Percentiles rank a stretch among this genome's conserved stretches.
Conservation (phyloP, 2,329 filamentous ascomycete genomes). For the Rhynchosporium agropyri region DNA sequence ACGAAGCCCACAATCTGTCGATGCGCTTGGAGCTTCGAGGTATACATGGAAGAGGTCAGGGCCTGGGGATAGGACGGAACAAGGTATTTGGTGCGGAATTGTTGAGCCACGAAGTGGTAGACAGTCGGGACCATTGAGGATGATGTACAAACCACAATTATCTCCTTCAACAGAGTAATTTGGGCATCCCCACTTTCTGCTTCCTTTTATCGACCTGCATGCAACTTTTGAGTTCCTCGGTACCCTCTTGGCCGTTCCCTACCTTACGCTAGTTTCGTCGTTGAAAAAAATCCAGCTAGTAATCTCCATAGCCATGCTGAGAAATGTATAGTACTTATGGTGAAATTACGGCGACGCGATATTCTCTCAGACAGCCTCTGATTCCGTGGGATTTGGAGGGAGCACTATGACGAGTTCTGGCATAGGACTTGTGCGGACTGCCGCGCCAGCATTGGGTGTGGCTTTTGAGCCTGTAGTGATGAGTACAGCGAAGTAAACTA, state of each 20-base stretch:
- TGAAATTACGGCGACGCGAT: too few relatives aligned
- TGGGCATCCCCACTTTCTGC: conserved; percentile 7
- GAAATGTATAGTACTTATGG: too few relatives aligned
- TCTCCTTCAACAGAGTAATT: conserved; percentile 4
- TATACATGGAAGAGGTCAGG: conserved; percentile 7
- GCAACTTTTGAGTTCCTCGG: conserved; percentile 9
- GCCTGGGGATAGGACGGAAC: conserved; percentile 3
- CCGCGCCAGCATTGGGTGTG: too few relatives aligned
- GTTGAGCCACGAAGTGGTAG: conserved; percentile 7
- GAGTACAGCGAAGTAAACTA: too few relatives aligned
- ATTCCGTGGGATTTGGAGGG: too few relatives aligned
- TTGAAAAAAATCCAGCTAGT: too few relatives aligned
- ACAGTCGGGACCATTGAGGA: conserved; percentile 4
- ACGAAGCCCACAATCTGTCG: conserved; percentile 7
- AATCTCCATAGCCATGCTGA: too few relatives aligned
- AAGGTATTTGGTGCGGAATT: conserved; percentile 8
- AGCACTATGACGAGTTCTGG: too few relatives aligned
- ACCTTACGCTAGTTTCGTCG: background rate
- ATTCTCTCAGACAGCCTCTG: too few relatives aligned
- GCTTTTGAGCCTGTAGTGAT: too few relatives aligned
- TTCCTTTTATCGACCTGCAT: conserved; percentile 8
- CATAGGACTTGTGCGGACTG: too few relatives aligned
- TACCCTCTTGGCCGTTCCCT: conserved; percentile 9
- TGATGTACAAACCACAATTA: conserved; percentile 8
- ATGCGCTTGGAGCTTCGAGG: conserved; percentile 7